phyloP scores from a whole-genome alignment of 192 early-diverging fungal genomes.

The Lunasporangiospora selenospora region DNA sequence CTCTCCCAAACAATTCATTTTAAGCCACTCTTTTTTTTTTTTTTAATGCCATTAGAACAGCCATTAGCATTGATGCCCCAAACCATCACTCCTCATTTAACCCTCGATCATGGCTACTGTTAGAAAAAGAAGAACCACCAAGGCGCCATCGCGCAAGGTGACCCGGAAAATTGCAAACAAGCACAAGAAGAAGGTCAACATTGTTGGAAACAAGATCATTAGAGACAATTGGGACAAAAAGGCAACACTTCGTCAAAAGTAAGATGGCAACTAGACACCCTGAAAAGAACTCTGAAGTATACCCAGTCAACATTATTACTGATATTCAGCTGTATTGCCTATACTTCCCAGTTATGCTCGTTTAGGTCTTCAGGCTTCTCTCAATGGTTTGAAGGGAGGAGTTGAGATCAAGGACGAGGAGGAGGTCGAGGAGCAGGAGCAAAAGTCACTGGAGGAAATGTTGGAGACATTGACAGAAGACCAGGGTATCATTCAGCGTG shows the following conservation, averaged over 20 bases:
- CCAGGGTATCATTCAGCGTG: constrained; percentile 84
- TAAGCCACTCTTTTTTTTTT: too few relatives aligned
- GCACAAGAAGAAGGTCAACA: constrained; percentile 61
- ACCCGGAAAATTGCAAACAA: constrained; percentile 71
- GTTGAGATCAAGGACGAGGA: constrained; percentile 52
- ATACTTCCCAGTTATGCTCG: constrained; percentile 75
- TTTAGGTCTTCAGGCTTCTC: constrained; percentile 68
- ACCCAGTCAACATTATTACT: neutral
- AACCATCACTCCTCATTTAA: neutral
- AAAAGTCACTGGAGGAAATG: constrained; percentile 57
- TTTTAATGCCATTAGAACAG: too few relatives aligned
- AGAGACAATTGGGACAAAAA: constrained; percentile 74
- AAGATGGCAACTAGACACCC: too few relatives aligned
- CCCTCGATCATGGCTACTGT: constrained; percentile 65
- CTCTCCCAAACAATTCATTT: too few relatives aligned
- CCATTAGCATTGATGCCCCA: neutral
- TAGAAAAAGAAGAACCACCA: constrained; percentile 69
- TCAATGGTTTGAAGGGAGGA: constrained; percentile 74
- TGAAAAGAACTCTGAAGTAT: too few relatives aligned
- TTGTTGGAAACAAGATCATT: constrained; percentile 61
- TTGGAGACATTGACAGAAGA: constrained; percentile 62
- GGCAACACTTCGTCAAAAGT: constrained; percentile 74
- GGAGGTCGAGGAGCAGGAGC: constrained; percentile 57
- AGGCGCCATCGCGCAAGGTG: constrained; percentile 64
- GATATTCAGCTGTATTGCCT: too few relatives aligned